These are phyloP conservation scores for Plasmodium chabaudi DNA, from an alignment of 169 alveolate genomes.

Conservation along the genomic window DNA sequence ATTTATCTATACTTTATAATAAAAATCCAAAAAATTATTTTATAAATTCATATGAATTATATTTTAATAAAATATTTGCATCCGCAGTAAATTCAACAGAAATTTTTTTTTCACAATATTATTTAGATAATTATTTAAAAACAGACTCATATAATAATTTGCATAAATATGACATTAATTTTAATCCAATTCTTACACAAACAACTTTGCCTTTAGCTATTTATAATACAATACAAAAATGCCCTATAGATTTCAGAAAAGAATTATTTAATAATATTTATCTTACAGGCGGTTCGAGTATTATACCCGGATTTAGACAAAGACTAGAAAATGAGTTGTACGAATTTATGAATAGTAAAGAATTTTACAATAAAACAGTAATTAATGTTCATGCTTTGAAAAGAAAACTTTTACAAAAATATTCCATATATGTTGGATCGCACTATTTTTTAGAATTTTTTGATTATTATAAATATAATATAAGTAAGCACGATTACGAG, in stretches of 20 bases:
- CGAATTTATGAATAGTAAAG: slow-evolving; percentile 20
- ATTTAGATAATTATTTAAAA: slow-evolving; percentile 49
- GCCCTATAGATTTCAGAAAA: slow-evolving; percentile 70
- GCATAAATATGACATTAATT: slow-evolving; percentile 31
- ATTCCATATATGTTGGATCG: slow-evolving; percentile 56
- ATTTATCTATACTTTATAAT: slow-evolving; percentile 63
- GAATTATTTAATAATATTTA: slow-evolving; percentile 42
- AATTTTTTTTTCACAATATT: slow-evolving; percentile 64
- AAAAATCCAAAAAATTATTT: slow-evolving; percentile 47
- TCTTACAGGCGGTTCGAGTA: slow-evolving; percentile 66
- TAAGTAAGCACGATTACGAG: slow-evolving; percentile 41
- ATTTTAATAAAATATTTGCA: slow-evolving; percentile 51
- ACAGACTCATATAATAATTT: slow-evolving; percentile 62
- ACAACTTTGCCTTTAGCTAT: slow-evolving; percentile 55
- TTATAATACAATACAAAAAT: slow-evolving; percentile 50
- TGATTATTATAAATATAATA: slow-evolving; percentile 45
- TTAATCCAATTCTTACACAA: slow-evolving; percentile 18
- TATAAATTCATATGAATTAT: slow-evolving; percentile 44
- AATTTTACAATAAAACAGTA: slow-evolving; percentile 36
- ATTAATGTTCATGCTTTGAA: slow-evolving; percentile 42
- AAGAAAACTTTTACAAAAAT: slow-evolving; percentile 58
- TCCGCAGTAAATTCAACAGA: slow-evolving; percentile 73
- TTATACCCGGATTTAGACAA: slow-evolving; percentile 69
- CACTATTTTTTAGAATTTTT: slow-evolving; percentile 60
- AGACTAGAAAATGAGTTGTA: slow-evolving; percentile 67